phyloP scores from a whole-genome alignment of 306 rosid genomes.

The Cicer cuneatum region DNA sequence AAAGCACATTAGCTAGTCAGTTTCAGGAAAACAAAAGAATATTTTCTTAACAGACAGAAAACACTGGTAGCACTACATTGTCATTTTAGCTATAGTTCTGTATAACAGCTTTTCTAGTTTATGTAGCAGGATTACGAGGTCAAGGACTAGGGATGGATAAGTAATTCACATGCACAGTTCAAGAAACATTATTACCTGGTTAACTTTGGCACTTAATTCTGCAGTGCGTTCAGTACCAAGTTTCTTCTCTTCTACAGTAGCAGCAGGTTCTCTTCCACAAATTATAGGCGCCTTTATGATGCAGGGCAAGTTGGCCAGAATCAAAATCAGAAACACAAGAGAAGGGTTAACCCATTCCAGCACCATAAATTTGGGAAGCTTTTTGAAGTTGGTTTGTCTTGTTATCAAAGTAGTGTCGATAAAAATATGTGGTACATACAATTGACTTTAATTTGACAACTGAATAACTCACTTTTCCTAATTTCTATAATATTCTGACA shows the following conservation, averaged over 20 bases:
- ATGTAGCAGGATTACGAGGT: constrained; percentile 32
- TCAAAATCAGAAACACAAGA: constrained; percentile 42
- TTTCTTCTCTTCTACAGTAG: constrained; percentile 79
- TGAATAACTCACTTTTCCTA: constrained; percentile 31
- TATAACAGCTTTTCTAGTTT: constrained; percentile 21
- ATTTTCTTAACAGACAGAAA: constrained; percentile 39
- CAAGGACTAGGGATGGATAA: constrained; percentile 40
- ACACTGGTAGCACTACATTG: constrained; percentile 22
- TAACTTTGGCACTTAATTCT: constrained; percentile 86
- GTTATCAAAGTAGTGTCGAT: constrained; percentile 4
- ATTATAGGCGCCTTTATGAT: constrained; percentile 81
- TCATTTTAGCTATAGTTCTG: constrained; percentile 28
- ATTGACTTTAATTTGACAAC: constrained; percentile 25
- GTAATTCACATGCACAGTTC: constrained; percentile 27
- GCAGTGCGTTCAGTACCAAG: constrained; percentile 79
- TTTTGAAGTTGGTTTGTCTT: constrained; percentile 33
- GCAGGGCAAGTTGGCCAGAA: constrained; percentile 39
- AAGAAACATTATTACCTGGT: constrained; percentile 61
- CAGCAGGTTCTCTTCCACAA: constrained; percentile 93
- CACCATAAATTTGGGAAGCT: constrained; percentile 34
- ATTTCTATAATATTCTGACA: constrained; percentile 25
- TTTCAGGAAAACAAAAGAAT: constrained; percentile 32
- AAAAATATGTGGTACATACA: not conserved
- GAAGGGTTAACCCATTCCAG: constrained; percentile 36
- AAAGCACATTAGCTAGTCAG: constrained; percentile 41